Evolutionary conservation across 305 asterid genomes (phyloP).

Genomic region (Solanum hybrid): DNA sequence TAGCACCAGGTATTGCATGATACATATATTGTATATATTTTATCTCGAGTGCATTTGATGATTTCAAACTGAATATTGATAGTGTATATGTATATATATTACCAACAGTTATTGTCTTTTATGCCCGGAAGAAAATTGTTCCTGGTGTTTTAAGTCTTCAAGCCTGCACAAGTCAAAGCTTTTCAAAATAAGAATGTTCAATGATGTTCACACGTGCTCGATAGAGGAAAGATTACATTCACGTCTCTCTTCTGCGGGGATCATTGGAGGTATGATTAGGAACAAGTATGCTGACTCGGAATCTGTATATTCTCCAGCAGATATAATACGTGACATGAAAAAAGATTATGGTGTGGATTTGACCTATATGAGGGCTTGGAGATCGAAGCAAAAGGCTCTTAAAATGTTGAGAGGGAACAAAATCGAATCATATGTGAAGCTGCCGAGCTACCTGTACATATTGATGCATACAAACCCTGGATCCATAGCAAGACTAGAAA

Average conservation of each 20-base stretch:
- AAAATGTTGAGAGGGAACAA: neutral
- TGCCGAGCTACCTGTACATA: neutral
- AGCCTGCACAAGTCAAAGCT: neutral
- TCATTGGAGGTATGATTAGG: slow-evolving; percentile 7
- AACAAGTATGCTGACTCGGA: neutral
- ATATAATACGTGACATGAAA: slow-evolving; percentile 8
- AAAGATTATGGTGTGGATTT: slow-evolving; percentile 5
- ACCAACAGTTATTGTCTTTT: neutral
- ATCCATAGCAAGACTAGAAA: neutral
- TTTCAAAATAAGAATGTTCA: slow-evolving; percentile 4
- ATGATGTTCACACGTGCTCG: neutral
- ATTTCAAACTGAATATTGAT: neutral
- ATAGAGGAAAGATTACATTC: neutral
- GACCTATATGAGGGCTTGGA: slow-evolving; percentile 8
- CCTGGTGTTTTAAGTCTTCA: neutral
- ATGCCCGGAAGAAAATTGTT: slow-evolving; percentile 6
- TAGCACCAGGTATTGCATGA: neutral
- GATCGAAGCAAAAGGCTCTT: neutral
- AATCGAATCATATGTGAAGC: neutral
- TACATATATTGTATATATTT: neutral
- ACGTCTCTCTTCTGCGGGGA: neutral
- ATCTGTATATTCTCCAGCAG: neutral
- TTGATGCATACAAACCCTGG: neutral
- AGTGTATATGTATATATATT: neutral
- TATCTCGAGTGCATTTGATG: neutral